Percentiles rank a stretch among this genome's conserved stretches.
Evolutionary conservation across 2,329 filamentous ascomycete species (phyloP).

Genomic region (Cordyceps fumosorosea): DNA sequence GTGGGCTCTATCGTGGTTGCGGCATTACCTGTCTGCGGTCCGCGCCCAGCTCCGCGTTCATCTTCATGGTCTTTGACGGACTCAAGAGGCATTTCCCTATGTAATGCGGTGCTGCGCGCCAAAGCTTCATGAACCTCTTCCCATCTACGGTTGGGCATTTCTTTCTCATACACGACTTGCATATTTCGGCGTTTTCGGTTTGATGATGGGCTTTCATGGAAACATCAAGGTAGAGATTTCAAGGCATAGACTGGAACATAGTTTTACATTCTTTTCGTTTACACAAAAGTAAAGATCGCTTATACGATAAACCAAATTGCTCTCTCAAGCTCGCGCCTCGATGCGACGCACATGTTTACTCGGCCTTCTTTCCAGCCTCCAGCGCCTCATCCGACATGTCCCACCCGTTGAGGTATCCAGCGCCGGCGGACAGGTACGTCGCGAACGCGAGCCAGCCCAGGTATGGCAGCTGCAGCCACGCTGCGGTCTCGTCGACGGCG

Average conservation of each 20-base stretch:
- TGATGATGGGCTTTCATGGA: neutral
- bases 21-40: constrained; percentile 85
- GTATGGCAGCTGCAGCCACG: constrained; percentile 73
- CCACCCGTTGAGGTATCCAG: constrained; percentile 65
- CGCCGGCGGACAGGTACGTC: constrained; percentile 70
- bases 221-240: neutral
- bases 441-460: constrained; percentile 82
- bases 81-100: constrained; percentile 63
- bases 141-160: neutral
- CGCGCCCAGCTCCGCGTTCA: constrained; percentile 94
- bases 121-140: constrained; percentile 1
- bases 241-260: constrained; percentile 2
- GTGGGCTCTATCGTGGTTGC: constrained; percentile 86
- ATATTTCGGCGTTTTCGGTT: constrained; percentile 5
- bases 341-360: neutral
- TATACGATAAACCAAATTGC: neutral
- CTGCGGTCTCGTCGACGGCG: constrained; percentile 63
- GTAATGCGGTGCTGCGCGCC: constrained; percentile 21
- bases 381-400: constrained; percentile 34
- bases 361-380: neutral
- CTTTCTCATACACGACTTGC: constrained; percentile 4
- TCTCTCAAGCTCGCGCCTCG: neutral
- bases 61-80: constrained; percentile 91
- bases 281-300: constrained; percentile 1
- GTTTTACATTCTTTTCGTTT: constrained; percentile 1